Evolutionary conservation across 768 basidiomycete species (phyloP).

Genomic region (Suillus americanus): DNA sequence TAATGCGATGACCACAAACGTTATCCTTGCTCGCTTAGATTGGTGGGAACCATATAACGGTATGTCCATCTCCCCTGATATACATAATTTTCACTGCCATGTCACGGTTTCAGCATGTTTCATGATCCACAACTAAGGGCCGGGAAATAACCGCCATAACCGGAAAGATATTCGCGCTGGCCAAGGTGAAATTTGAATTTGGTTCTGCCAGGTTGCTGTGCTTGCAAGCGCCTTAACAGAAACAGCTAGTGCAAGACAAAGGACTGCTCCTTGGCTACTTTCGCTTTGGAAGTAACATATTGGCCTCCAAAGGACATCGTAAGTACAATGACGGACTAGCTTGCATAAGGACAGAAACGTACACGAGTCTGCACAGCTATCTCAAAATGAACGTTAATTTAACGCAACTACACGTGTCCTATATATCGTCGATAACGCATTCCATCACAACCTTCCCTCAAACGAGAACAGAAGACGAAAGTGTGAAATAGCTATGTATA

Average conservation of each 20-base stretch:
- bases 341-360: not conserved
- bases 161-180: not conserved
- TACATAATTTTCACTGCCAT: not conserved
- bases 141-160: slow-evolving; percentile 1
- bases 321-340: not conserved
- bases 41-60: not conserved
- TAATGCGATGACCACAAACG: not conserved
- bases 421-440: not conserved
- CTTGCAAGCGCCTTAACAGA: not conserved
- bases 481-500: no score
- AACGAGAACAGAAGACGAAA: not conserved
- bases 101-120: not conserved
- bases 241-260: not conserved
- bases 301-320: not conserved
- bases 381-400: not conserved
- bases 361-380: not conserved
- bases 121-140: not conserved
- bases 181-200: not conserved
- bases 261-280: not conserved
- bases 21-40: slow-evolving; percentile 3
- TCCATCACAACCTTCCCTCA: not conserved
- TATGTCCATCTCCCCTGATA: not conserved
- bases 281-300: not conserved
- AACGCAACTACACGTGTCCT: not conserved
- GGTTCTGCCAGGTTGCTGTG: not conserved